Conservation (phyloP, 331 rosid genomes). For the Erythrophleum ivorense region DNA sequence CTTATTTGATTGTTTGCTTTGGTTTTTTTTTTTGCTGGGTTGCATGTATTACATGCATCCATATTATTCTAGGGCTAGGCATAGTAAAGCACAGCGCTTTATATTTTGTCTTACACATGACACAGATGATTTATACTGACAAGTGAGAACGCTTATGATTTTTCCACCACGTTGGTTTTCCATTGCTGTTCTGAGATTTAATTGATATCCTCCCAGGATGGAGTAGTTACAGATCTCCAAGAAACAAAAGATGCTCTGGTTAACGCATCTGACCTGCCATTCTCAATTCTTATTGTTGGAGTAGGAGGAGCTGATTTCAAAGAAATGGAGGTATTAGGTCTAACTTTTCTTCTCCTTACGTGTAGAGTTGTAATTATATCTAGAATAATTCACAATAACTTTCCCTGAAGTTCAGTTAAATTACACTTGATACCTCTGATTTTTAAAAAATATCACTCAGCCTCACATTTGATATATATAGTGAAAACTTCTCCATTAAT, state of each 20-base stretch:
- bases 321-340: conserved; percentile 92
- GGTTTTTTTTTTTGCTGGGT: not conserved
- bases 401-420: not conserved
- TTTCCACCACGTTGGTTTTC: conserved; percentile 23
- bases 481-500: not conserved
- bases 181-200: conserved; percentile 43
- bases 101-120: not conserved
- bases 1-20: conserved; percentile 24
- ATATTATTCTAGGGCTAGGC: conserved; percentile 15
- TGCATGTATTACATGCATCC: not conserved
- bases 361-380: conserved; percentile 15
- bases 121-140: conserved; percentile 14
- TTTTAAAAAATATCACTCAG: not conserved
- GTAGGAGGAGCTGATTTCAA: conserved; percentile 99
- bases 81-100: not conserved
- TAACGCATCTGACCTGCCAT: conserved; percentile 92
- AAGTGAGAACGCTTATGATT: conserved; percentile 7
- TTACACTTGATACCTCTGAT: not conserved
- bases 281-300: conserved; percentile 96
- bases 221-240: conserved; percentile 99
- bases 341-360: conserved; percentile 1
- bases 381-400: not conserved
- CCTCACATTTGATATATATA: not conserved
- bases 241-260: conserved; percentile 99
- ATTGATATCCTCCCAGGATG: conserved; percentile 67